phyloP scores from a whole-genome alignment of 192 early-diverging fungal genomes.

The Blastocladiella britannica region DNA sequence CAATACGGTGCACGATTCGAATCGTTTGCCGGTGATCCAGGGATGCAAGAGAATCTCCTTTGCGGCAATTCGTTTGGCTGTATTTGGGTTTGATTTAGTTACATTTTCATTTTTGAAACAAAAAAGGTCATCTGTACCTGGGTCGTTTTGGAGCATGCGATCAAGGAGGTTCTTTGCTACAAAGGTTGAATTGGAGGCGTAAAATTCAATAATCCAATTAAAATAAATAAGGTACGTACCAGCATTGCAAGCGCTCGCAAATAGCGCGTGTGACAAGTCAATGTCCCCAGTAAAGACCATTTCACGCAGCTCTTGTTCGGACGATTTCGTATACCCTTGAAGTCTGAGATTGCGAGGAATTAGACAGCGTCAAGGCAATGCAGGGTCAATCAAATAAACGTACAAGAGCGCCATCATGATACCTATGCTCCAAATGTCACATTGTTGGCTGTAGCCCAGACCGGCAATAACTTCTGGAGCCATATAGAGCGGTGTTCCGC shows the following conservation, averaged over 20 bases:
- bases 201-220: not conserved
- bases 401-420: slow-evolving; percentile 28
- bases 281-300: slow-evolving; percentile 19
- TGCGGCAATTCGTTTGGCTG: slow-evolving; percentile 26
- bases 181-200: slow-evolving; percentile 5
- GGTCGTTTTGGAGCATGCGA: slow-evolving; percentile 17
- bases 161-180: slow-evolving; percentile 19
- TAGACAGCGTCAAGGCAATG: not conserved
- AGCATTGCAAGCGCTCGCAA: slow-evolving; percentile 8
- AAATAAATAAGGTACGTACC: not conserved
- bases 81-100: too few species aligned
- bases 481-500: slow-evolving; percentile 26
- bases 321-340: slow-evolving; percentile 15
- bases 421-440: slow-evolving; percentile 34
- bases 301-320: slow-evolving; percentile 13
- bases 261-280: slow-evolving; percentile 17
- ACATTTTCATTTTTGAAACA: too few species aligned
- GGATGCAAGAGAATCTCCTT: slow-evolving; percentile 23
- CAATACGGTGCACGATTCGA: slow-evolving; percentile 11
- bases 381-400: not conserved
- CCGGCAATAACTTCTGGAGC: slow-evolving; percentile 28
- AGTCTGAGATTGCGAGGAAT: slow-evolving; percentile 6
- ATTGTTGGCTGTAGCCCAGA: slow-evolving; percentile 24
- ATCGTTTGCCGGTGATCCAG: slow-evolving; percentile 12
- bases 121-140: too few species aligned